A percentile compares a stretch with the other conserved stretches of the same genome.
Evolutionary conservation across 257 asterid genomes (phyloP).

Genomic region (Fraxinus americana): DNA sequence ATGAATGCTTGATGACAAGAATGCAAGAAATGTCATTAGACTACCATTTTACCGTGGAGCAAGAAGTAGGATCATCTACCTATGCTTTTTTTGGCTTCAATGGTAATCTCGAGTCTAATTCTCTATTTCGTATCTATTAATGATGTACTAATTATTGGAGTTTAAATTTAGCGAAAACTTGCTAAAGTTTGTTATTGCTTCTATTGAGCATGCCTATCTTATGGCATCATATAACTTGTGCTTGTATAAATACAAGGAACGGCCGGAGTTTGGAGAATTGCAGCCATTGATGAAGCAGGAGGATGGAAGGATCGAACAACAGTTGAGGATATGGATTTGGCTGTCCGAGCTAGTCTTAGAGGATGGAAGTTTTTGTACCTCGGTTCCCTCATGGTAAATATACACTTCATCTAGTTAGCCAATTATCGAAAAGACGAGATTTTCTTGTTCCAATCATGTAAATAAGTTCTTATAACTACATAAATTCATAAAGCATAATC

Average conservation of each 20-base stretch:
- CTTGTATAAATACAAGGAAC: slow-evolving; percentile 53
- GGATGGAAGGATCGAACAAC: slow-evolving; percentile 99
- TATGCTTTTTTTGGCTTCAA: slow-evolving; percentile 94
- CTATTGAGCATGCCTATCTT: background rate
- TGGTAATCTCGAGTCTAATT: slow-evolving; percentile 44
- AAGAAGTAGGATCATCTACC: slow-evolving; percentile 96
- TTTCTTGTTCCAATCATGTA: background rate
- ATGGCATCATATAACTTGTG: slow-evolving; percentile 12
- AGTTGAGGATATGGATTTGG: slow-evolving; percentile 96
- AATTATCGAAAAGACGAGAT: background rate
- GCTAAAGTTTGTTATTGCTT: no score
- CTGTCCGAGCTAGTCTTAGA: slow-evolving; percentile 90
- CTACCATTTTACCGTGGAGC: slow-evolving; percentile 92
- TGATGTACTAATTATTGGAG: background rate
- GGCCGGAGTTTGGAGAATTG: slow-evolving; percentile 95
- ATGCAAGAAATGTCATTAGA: slow-evolving; percentile 98
- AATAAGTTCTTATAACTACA: no score
- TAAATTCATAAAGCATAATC: no score
- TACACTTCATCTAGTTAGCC: background rate
- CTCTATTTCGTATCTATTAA: background rate
- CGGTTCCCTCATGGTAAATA: slow-evolving; percentile 60
- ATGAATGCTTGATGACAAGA: slow-evolving; percentile 97
- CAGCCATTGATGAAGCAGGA: slow-evolving; percentile 95
- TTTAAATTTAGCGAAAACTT: no score
- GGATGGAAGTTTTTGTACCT: slow-evolving; percentile 96